phyloP scores from a whole-genome alignment of 805 yeast species.

The Diddensiella santjacobensis region DNA sequence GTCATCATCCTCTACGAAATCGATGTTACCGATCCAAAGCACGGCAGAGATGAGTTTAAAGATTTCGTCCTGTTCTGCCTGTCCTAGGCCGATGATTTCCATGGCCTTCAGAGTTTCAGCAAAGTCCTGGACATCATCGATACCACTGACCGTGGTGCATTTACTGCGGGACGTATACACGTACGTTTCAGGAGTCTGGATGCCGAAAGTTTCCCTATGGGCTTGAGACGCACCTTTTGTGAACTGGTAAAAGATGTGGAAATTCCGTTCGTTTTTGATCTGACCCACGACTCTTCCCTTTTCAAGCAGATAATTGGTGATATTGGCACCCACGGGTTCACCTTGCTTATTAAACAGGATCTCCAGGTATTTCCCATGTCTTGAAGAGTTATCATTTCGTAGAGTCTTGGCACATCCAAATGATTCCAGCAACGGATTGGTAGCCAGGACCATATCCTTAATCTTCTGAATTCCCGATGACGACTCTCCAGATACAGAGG shows the following conservation, averaged over 20 bases:
- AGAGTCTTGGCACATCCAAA: conserved; percentile 93
- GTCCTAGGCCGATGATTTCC: conserved; percentile 78
- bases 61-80: conserved; percentile 83
- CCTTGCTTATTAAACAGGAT: conserved; percentile 76
- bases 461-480: conserved; percentile 74
- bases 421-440: conserved; percentile 86
- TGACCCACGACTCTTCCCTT: conserved; percentile 97
- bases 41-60: conserved; percentile 81
- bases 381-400: conserved; percentile 82
- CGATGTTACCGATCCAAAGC: conserved; percentile 91
- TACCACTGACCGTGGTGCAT: conserved; percentile 80
- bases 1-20: conserved; percentile 79
- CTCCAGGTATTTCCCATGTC: conserved; percentile 92
- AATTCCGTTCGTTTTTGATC: conserved; percentile 86
- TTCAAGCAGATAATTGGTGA: conserved; percentile 89
- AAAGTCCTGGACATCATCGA: conserved; percentile 79
- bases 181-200: conserved; percentile 92
- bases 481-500: conserved; percentile 74
- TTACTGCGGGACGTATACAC: conserved; percentile 82
- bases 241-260: conserved; percentile 95
- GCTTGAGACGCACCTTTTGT: conserved; percentile 85
- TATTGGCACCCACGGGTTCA: conserved; percentile 93
- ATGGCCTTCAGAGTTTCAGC: conserved; percentile 80
- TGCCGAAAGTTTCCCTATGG: conserved; percentile 80
- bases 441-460: conserved; percentile 96